A percentile compares a stretch with the other conserved stretches of the same genome.
These are phyloP conservation scores for Cordyceps farinosa DNA, from an alignment of 2,329 filamentous ascomycete species.

Conservation along the genomic window DNA sequence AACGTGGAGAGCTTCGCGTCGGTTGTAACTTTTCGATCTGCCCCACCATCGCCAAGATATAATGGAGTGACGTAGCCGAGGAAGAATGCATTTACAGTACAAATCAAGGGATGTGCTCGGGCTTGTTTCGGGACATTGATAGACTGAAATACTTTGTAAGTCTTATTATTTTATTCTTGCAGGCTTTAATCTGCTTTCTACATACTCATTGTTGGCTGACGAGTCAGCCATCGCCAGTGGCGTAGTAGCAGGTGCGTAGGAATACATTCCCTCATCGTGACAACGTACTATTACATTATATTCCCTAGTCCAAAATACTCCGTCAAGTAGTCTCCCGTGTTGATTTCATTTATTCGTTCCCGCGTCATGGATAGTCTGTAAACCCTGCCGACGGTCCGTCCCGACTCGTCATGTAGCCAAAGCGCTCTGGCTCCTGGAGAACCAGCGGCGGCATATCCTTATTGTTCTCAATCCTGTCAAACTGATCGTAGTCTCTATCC, in stretches of 20 bases:
- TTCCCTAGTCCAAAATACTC: neutral
- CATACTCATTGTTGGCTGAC: neutral
- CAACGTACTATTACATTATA: neutral
- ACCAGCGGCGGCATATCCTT: conserved; percentile 51
- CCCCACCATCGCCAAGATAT: conserved; percentile 4
- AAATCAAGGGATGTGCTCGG: no score
- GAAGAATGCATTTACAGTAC: no score
- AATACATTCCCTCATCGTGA: neutral
- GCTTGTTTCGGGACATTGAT: no score
- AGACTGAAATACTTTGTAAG: no score
- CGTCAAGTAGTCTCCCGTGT: no score
- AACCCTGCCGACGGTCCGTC: conserved; percentile 47
- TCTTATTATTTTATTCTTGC: neutral
- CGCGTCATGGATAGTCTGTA: conserved; percentile 35
- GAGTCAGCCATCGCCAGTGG: neutral
- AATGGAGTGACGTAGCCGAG: neutral
- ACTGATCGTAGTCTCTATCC: conserved; percentile 46
- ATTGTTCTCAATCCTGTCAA: conserved; percentile 47
- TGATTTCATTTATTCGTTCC: neutral
- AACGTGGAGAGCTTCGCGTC: neutral
- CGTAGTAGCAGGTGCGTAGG: neutral
- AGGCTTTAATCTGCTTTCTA: neutral
- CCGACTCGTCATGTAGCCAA: conserved; percentile 44
- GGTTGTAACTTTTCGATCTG: neutral
- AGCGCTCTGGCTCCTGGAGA: conserved; percentile 36